A percentile compares a stretch with the other conserved stretches of the same genome.
phyloP scores from a whole-genome alignment of 495 filamentous ascomycete species.

The Glonium stellatum region DNA sequence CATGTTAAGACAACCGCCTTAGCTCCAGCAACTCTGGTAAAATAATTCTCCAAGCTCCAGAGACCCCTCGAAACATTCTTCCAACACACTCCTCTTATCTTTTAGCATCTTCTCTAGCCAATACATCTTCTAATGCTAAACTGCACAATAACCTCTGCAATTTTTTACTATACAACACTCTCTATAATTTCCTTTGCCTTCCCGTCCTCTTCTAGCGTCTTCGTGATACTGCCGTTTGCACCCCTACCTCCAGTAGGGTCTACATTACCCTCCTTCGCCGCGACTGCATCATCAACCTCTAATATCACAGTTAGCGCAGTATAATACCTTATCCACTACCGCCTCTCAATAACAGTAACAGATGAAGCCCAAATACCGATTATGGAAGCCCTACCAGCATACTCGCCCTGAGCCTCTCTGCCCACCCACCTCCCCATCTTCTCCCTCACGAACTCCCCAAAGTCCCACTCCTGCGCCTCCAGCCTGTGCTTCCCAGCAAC shows the following conservation, averaged over 20 bases:
- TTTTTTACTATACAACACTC: slow-evolving; percentile 35
- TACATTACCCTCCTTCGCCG: slow-evolving; percentile 6
- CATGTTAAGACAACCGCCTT: too few relatives aligned
- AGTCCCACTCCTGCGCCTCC: slow-evolving; percentile 75
- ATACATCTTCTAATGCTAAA: background rate
- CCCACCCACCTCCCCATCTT: slow-evolving; percentile 34
- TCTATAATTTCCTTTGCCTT: slow-evolving; percentile 28
- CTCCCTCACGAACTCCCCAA: slow-evolving; percentile 39
- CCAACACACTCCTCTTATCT: too few relatives aligned
- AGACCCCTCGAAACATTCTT: too few relatives aligned
- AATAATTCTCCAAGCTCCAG: too few relatives aligned
- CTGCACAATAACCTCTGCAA: background rate
- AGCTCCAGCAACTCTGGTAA: too few relatives aligned
- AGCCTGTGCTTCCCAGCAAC: slow-evolving; percentile 42
- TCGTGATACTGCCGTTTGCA: slow-evolving; percentile 33
- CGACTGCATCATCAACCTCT: slow-evolving; percentile 38
- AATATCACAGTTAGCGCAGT: slow-evolving; percentile 7
- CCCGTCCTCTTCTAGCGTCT: slow-evolving; percentile 26
- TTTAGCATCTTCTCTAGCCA: too few relatives aligned
- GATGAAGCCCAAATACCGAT: slow-evolving; percentile 1
- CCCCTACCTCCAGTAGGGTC: slow-evolving; percentile 38
- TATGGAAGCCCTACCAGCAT: slow-evolving; percentile 30
- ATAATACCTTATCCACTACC: background rate
- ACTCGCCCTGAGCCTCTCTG: slow-evolving; percentile 34
- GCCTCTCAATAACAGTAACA: background rate